These are phyloP conservation scores for Cymbidium sinense DNA, from an alignment of 106 monocot species.

Conservation along the genomic window DNA sequence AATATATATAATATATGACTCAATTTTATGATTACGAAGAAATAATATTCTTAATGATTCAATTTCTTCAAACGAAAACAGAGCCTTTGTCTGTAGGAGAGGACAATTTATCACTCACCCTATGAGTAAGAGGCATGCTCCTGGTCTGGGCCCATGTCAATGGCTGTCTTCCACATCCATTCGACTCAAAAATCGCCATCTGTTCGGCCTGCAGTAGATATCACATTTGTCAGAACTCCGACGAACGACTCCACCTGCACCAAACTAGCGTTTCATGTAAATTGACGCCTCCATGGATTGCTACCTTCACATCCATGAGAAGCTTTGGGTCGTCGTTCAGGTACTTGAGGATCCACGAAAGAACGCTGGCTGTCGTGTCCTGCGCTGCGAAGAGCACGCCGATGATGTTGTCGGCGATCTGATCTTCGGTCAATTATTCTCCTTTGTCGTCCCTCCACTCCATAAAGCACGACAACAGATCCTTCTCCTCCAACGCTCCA, in stretches of 20 bases:
- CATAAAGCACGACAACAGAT: conserved; percentile 55
- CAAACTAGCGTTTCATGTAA: too few species aligned
- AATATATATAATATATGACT: too few species aligned
- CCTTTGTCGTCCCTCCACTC: conserved; percentile 24
- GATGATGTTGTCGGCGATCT: conserved; percentile 84
- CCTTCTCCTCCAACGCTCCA: conserved; percentile 6
- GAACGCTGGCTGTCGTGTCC: conserved; percentile 79
- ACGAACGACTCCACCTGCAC: too few species aligned
- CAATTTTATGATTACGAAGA: too few species aligned
- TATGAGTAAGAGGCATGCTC: conserved; percentile 67
- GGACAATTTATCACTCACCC: conserved; percentile 25
- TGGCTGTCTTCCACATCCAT: conserved; percentile 33
- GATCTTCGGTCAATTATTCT: conserved; percentile 43
- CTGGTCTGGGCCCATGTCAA: conserved; percentile 79
- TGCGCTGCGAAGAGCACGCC: conserved; percentile 87
- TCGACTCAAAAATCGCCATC: conserved; percentile 38
- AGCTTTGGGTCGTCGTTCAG: conserved; percentile 60
- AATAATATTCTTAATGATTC: too few species aligned
- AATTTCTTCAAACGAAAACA: too few species aligned
- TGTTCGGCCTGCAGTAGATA: conserved; percentile 50
- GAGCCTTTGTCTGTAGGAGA: too few species aligned
- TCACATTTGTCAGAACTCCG: too few species aligned
- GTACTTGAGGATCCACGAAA: conserved; percentile 90
- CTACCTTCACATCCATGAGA: conserved; percentile 64
- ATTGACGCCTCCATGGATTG: too few species aligned